phyloP scores from a whole-genome alignment of 208 protist genomes.

The Leishmania mexicana region DNA sequence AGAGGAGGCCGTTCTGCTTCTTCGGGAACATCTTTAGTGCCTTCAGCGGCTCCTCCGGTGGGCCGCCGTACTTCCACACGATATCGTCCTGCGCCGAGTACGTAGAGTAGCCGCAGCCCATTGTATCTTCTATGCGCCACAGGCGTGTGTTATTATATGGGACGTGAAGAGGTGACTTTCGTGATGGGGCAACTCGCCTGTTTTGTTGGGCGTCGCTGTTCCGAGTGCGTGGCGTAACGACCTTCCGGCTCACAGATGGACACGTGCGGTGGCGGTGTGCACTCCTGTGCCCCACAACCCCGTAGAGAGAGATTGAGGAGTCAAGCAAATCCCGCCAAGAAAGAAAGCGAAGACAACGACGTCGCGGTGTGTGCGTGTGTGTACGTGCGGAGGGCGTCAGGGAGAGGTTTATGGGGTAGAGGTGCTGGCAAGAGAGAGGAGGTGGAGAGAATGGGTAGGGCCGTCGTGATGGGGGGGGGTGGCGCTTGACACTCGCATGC shows the following conservation, averaged over 20 bases:
- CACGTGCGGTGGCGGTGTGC: not conserved
- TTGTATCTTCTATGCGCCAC: conserved; percentile 25
- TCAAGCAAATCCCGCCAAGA: not conserved
- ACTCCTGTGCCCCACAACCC: not conserved
- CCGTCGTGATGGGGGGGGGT: not conserved
- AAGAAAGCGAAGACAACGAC: not conserved
- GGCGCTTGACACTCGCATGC: not conserved
- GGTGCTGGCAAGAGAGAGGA: not conserved
- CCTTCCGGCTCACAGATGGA: not conserved
- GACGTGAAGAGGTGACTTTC: not conserved
- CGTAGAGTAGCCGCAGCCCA: conserved; percentile 73
- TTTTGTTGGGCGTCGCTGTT: not conserved
- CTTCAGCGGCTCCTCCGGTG: conserved; percentile 53
- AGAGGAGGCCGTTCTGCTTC: conserved; percentile 68
- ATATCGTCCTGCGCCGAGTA: conserved; percentile 71
- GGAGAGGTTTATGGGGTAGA: not conserved
- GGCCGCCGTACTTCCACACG: conserved; percentile 68
- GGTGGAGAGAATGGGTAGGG: not conserved
- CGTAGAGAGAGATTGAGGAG: conserved; percentile 8
- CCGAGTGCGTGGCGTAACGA: not conserved
- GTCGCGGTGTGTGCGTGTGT: not conserved
- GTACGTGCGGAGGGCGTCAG: not conserved
- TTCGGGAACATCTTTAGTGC: conserved; percentile 72
- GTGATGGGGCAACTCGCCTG: not conserved
- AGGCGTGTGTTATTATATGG: not conserved